Conservation (phyloP, 768 basidiomycete genomes). For the Boletus sp. region DNA sequence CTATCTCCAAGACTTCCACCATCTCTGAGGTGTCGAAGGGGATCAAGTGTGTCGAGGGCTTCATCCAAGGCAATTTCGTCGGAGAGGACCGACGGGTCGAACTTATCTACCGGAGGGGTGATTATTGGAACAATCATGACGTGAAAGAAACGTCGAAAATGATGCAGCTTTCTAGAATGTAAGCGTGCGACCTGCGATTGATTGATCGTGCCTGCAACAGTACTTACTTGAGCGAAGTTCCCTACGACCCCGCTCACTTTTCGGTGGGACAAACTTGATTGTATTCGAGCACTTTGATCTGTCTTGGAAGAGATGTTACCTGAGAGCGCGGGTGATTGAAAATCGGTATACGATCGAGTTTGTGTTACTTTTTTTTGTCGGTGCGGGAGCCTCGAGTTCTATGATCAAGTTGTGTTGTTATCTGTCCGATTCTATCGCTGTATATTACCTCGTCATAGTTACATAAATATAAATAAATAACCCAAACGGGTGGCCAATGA, state of each 20-base stretch:
- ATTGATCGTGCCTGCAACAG: not conserved
- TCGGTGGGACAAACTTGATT: not conserved
- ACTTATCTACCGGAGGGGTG: not conserved
- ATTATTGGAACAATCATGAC: slow-evolving; percentile 5
- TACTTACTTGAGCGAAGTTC: not conserved
- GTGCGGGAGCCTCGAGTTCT: not conserved
- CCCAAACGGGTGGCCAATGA: not conserved
- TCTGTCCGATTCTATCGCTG: not conserved
- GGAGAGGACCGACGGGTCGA: slow-evolving; percentile 13
- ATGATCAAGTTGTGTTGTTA: not conserved
- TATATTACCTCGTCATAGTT: not conserved
- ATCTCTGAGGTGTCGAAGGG: slow-evolving; percentile 58
- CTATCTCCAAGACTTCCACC: slow-evolving; percentile 32
- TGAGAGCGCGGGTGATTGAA: not conserved
- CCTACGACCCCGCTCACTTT: not conserved
- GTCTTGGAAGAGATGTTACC: not conserved
- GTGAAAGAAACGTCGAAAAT: not conserved
- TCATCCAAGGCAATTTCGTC: slow-evolving; percentile 51
- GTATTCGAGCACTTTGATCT: not conserved
- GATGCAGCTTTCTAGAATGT: not conserved
- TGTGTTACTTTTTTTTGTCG: not conserved
- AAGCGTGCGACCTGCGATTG: not conserved
- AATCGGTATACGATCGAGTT: not conserved
- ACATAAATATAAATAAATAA: not conserved
- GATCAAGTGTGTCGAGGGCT: slow-evolving; percentile 52